Conservation (phyloP, 202 grass and related monocot genomes). For the Panicum hallii region DNA sequence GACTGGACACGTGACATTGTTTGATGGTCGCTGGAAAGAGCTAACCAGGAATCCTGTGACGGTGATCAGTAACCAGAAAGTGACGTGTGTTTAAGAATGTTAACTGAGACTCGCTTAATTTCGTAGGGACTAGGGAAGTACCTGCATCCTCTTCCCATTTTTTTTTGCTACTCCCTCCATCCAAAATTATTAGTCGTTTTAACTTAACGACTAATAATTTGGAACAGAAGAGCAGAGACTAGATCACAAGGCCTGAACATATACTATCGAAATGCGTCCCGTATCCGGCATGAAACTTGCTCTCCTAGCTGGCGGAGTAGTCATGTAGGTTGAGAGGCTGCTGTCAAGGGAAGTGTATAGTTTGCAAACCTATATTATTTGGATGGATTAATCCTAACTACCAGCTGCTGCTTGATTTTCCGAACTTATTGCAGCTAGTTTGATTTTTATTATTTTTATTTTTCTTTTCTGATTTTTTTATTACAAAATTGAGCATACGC, state of each 20-base stretch:
- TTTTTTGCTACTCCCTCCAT: background rate
- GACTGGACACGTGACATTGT: conserved; percentile 15
- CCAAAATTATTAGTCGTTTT: too few relatives aligned
- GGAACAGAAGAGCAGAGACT: too few relatives aligned
- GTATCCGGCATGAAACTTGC: conserved; percentile 21
- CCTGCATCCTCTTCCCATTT: background rate
- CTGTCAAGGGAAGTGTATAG: conserved; percentile 3
- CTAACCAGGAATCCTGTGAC: background rate
- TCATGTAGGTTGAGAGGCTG: background rate
- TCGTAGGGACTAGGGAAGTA: background rate
- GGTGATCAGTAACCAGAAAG: conserved; percentile 24
- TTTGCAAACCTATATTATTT: background rate
- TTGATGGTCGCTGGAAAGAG: background rate
- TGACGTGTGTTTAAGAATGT: background rate
- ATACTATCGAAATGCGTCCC: background rate
- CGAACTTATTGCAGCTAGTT: background rate
- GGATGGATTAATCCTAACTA: background rate
- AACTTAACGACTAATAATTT: too few relatives aligned
- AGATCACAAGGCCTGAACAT: too few relatives aligned
- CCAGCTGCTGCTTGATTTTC: background rate
- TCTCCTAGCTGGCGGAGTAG: background rate
- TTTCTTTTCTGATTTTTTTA: background rate
- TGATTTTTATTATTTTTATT: background rate
- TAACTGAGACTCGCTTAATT: background rate
- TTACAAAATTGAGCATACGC: background rate